phyloP scores from a whole-genome alignment of 176 grass and related monocot species.

The Oryza australiensis region DNA sequence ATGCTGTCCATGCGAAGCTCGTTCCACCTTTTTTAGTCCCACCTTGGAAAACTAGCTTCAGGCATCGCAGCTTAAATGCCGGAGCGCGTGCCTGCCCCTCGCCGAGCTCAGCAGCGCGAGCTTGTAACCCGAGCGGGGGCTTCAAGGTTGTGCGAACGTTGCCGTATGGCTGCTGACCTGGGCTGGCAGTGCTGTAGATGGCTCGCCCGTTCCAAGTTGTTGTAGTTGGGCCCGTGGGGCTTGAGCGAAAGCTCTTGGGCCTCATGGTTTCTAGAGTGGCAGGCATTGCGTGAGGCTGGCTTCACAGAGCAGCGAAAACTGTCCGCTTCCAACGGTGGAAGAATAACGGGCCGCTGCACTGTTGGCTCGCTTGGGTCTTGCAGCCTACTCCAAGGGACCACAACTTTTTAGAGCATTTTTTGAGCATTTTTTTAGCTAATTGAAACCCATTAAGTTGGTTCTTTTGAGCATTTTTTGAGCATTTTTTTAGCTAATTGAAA shows the following conservation, averaged over 20 bases:
- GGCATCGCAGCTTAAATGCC: background rate
- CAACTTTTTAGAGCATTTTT: background rate
- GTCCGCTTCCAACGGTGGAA: constrained; percentile 40
- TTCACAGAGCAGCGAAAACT: constrained; percentile 50
- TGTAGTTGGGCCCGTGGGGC: background rate
- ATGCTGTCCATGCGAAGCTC: background rate
- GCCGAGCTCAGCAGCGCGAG: constrained; percentile 29
- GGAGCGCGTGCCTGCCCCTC: rapidly evolving
- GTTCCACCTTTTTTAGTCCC: constrained; percentile 24
- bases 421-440: too few relatives aligned
- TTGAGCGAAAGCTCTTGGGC: background rate
- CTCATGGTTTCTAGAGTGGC: background rate
- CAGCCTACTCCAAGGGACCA: constrained; percentile 3
- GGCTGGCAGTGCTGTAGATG: background rate
- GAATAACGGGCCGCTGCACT: constrained; percentile 35
- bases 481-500: too few relatives aligned
- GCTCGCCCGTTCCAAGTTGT: constrained; percentile 32
- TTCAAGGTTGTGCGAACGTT: background rate
- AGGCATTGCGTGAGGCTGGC: constrained; percentile 37
- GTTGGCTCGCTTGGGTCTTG: background rate
- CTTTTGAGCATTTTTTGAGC: too few relatives aligned
- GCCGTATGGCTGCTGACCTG: background rate
- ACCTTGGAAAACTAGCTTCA: rapidly evolving
- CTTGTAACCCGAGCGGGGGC: constrained; percentile 40
- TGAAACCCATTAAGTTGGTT: too few relatives aligned